Base-by-base conservation (phyloP, 495 filamentous ascomycete species). In the Xanthoparmelia taractica region DNA sequence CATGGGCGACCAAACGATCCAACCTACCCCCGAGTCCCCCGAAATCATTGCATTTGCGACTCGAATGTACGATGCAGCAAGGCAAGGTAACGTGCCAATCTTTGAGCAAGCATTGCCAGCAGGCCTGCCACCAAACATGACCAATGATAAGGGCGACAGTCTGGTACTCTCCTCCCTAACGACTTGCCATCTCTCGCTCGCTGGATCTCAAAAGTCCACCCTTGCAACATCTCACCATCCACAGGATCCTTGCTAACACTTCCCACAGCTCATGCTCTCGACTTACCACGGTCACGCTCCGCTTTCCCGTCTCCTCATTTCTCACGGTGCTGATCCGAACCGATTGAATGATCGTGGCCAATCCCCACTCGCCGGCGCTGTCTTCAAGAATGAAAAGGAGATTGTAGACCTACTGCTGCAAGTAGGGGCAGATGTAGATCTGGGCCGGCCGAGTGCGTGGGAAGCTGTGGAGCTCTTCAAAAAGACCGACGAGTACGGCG, bases 121-220 rank as follows among this genome's bases (percentile, higher is more conserved):
- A 8, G 80, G 81, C 5, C 67, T 84, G 17, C 79, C 79, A 6
- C 70, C 79, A 20, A 82, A 81, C 59, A 61, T 83, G 73, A 83
- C 78, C 23, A 83, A 84, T 59, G 80, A 81, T 33, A 82, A 82
- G 59, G 81, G 81, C 12, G 80, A 84, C 65, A 80, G 73, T 27
- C 67, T 83, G 65, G 80, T 82, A 75, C 58, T 75, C 65, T 54
- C 48, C 25, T 31, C 52, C 23, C 27, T n/a, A 27, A 33, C 29
- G 29, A 4, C 25, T 33, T 27, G n/a, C 18, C 45, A 17, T 31
- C 31, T 15, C 23, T 47, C 40, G 29, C 3, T 33, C 3, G 33
- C 27, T 33, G 1, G 34, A 37, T 40, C n/a, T 38, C 20, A 23
- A 27, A 38, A 3, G 33, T 38, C 29, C 50, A 10, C 15, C 2